phyloP scores from a whole-genome alignment of 1,139 yeast genomes.

The Candida buenavistaensis region DNA sequence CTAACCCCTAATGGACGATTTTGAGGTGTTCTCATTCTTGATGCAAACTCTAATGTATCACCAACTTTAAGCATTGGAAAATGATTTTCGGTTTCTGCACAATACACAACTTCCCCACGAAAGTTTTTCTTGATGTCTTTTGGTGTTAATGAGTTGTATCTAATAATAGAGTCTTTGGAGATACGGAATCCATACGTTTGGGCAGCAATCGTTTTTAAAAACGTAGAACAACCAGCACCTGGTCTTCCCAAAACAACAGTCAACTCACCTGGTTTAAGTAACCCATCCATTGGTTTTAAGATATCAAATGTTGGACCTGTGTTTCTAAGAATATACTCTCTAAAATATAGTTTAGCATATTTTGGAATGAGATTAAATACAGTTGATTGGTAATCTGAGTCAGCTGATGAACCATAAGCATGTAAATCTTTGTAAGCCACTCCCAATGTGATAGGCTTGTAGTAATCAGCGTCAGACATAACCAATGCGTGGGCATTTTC shows the following conservation, averaged over 20 bases:
- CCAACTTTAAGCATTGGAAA: slow-evolving; percentile 54
- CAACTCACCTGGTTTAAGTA: slow-evolving; percentile 34
- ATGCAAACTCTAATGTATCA: slow-evolving; percentile 49
- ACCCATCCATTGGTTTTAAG: slow-evolving; percentile 35
- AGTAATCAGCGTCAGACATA: slow-evolving; percentile 43
- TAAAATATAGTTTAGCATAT: slow-evolving; percentile 7
- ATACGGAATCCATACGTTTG: slow-evolving; percentile 38
- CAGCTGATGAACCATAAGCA: slow-evolving; percentile 74
- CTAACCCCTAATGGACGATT: slow-evolving; percentile 34
- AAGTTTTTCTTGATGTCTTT: slow-evolving; percentile 46
- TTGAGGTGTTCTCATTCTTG: slow-evolving; percentile 41
- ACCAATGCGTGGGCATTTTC: slow-evolving; percentile 29
- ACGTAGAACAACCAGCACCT: slow-evolving; percentile 39
- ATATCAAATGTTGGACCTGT: slow-evolving; percentile 25
- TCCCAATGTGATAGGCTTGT: slow-evolving; percentile 63
- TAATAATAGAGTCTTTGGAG: slow-evolving; percentile 26
- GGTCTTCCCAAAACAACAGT: slow-evolving; percentile 40
- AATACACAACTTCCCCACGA: slow-evolving; percentile 51
- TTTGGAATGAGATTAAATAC: slow-evolving; percentile 50
- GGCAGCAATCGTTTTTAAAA: slow-evolving; percentile 34
- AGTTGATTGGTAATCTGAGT: slow-evolving; percentile 76
- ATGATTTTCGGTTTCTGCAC: slow-evolving; percentile 54
- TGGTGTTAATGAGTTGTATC: slow-evolving; percentile 54
- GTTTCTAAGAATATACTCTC: slow-evolving; percentile 6
- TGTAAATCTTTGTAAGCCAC: slow-evolving; percentile 65